Evolutionary conservation across 306 rosid species (phyloP), one percentile per base, ranked within the genome.

Genomic region (Prunus mira): DNA sequence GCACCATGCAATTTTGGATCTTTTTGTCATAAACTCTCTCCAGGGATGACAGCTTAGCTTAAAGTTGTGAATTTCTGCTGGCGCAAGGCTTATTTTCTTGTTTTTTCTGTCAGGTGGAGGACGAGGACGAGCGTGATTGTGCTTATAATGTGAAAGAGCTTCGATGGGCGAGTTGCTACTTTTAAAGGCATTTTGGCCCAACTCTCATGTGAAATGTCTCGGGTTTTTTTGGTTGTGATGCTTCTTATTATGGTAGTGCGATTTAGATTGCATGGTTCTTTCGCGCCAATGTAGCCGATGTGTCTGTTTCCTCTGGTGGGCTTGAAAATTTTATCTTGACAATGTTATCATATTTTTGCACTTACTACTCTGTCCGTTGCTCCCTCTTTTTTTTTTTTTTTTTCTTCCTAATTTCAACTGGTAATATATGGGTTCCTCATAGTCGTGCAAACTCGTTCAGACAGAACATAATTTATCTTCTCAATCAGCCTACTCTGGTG

Each of bases 61-160:
- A 17, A 0, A 34, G 38, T 3, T 65, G 10, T 27, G 27, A 34
- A 34, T 65, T 15, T 12, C 9, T 2, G 43, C 10, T 49, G 54
- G 47, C 20, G 3, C n/a, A 24, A 20, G 34, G 30, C 19, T 30
- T 45, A 25, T 18, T 0, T 27, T 61, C 14, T 32, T 47, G 24
- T n/a, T 25, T 61, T 61, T 19, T 5, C 45, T 60, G 66, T 74
- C 79, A 86, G 87, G 89, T 81, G 85, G 82, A 77, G 95, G 95
- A 20, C 82, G 95, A 62, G 92, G 95, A 50, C 88, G 91, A 65
- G 93, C 88, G 49, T 87, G 82, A 83, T 83, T 80, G 57, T 32
- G 56, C 73, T 79, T 25, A 18, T 6, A 18, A 6, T 17, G 77
- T 11, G 45, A 64, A 43, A 72, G 60, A 45, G 19, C 30, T 13